Conservation (phyloP, 352 stramenopile genomes). For the Phytophthora citricola region DNA sequence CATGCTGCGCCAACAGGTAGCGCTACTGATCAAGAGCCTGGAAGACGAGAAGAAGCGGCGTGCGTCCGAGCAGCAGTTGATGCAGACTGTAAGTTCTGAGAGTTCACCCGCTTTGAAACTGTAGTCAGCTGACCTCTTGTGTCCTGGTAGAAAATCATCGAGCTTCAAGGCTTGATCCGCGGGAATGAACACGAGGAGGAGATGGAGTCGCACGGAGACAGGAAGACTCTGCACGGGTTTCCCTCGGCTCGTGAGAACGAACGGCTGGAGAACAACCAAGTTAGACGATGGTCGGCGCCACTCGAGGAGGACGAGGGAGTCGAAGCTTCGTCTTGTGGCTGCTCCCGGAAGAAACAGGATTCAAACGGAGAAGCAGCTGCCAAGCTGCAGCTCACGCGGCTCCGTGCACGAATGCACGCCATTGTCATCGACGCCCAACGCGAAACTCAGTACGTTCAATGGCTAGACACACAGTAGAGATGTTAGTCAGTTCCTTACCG, state of each 20-base stretch:
- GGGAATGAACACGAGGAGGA: constrained; percentile 52
- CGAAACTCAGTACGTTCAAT: constrained; percentile 47
- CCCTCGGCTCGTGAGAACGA: constrained; percentile 24
- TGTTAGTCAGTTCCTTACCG: constrained; percentile 18
- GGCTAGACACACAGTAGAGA: neutral
- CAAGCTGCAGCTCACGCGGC: constrained; percentile 51
- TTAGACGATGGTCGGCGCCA: constrained; percentile 27
- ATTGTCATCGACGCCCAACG: constrained; percentile 54
- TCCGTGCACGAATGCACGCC: constrained; percentile 63
- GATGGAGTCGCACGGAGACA: constrained; percentile 8
- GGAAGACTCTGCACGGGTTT: constrained; percentile 9
- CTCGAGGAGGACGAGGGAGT: constrained; percentile 21
- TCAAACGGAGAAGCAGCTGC: constrained; percentile 33
- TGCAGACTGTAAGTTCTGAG: constrained; percentile 55
- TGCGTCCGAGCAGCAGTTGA: constrained; percentile 66
- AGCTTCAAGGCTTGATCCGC: constrained; percentile 72
- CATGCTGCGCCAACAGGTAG: constrained; percentile 63
- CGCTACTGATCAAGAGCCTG: constrained; percentile 60
- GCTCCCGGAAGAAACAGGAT: constrained; percentile 30
- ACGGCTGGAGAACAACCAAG: constrained; percentile 31
- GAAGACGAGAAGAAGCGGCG: constrained; percentile 77
- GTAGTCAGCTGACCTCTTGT: constrained; percentile 3
- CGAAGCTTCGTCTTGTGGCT: constrained; percentile 14
- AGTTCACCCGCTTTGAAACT: constrained; percentile 3
- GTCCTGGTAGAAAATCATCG: constrained; percentile 67